Evolutionary conservation across 371 early-diverging fungal species (phyloP), one percentile per base, ranked within the genome.

Genomic region (Mucor plumbeus): DNA sequence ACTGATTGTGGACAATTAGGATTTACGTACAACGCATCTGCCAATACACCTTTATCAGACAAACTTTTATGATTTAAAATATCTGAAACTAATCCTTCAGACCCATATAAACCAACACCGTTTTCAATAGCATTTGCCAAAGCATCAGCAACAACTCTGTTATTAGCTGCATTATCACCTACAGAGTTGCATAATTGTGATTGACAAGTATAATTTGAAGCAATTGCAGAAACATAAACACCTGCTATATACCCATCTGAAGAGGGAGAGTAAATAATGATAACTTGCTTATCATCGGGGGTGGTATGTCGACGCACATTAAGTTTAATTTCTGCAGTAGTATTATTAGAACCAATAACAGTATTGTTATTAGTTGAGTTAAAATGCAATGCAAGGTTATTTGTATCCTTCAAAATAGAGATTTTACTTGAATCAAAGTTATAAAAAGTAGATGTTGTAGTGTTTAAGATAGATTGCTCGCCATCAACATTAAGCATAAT

Each of bases 121-220:
- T 48, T 48, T 41, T 38, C 44, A 10, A 68, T 63, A 1, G 68
- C 68, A 5, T 57, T 33, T 1, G 58, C 63, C 13, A 68, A 9
- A 9, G 68, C 63, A 50, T 68, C 62, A 5, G 68, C 68, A 19
- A 68, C 50, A 14, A 62, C 68, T 8, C 33, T 68, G 47, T 50
- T 68, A 19, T 68, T 39, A 7, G 63, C 58, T 34, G 48, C 41
- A 43, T 33, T n/a, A 3, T 15, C 26, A 34, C 21, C n/a, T 14
- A 57, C 47, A n/a, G 43, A 31, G 17, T 41, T 41, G 43, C 40
- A 54, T 14, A 36, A 40, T 43, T 35, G 17, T 0, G 41, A 44
- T 62, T 62, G 62, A 14, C 68, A 68, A 26, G 63, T 68, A 33
- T 63, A 62, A 11, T 68, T 68, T 7, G 58, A 50, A n/a, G 62